Base-by-base conservation (phyloP, 106 monocot genomes). In the Apostasia shenzhenica region DNA sequence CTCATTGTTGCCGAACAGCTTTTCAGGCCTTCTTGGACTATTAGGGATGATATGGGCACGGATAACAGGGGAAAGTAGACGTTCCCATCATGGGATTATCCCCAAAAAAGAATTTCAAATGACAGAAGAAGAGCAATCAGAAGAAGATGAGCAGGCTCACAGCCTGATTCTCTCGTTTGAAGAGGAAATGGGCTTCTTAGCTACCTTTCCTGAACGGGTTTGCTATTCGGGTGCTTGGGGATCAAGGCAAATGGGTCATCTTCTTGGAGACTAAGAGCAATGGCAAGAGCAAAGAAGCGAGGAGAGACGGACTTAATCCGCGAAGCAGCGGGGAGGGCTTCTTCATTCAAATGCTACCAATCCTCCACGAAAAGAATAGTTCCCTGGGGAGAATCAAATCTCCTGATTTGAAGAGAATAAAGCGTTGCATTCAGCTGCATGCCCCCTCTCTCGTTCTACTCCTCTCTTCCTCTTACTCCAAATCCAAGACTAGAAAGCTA, bases 1-100 rank as follows among this genome's bases (percentile, higher is more conserved):
- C 81, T 90, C 90, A 90, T 90, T 80, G 83, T 79, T 78, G 58
- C 83, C 39, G 59, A 71, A 41, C 42, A 67, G 69, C 8, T 10
- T 48, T 48, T 8, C 47, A 48, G 8, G 1, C 65, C 65, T 49
- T 50, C 6, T 65, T 26, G 65, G 37, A 5, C 48, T 65, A 65
- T 7, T 65, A 1, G 3, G 48, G 6, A 37, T 65, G 65, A 49
- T 26, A 47, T 46, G 43, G 48, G 8, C 45, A 13, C 44, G 5
- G 44, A 45, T 3, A 44, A 50, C 50, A 50, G 8, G 4, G 50
- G 8, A 50, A 50, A 50, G 4, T 50, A 4, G 50, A 50, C 50
- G 8, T 50, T 50, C 50, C 50, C 8, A 4, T 8, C 4, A 5
- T 5, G 8, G 4, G 50, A 50, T 4, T 8, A 50, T 50, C 4